These are phyloP conservation scores for Kalanchoe fedtschenkoi DNA, from an alignment of 164 flowering plant genomes.

Conservation along the genomic window DNA sequence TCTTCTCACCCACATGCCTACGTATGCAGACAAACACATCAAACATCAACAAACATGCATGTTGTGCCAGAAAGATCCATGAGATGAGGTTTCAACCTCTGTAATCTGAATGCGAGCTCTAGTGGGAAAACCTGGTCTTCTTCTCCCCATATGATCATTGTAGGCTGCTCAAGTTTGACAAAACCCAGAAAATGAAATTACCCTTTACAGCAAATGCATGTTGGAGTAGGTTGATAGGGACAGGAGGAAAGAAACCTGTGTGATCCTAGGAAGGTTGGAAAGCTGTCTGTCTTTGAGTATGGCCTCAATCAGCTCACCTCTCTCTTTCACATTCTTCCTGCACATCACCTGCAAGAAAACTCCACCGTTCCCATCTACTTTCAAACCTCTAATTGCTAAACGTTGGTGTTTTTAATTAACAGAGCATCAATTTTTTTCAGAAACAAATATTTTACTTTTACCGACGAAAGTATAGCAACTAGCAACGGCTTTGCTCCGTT, in stretches of 20 bases:
- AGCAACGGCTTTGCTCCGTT: no score
- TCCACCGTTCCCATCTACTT: background rate
- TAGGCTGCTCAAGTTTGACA: slow-evolving; percentile 14
- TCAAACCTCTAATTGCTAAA: background rate
- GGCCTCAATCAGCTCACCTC: slow-evolving; percentile 23
- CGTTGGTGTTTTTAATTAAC: no score
- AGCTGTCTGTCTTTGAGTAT: slow-evolving; percentile 22
- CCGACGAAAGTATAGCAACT: no score
- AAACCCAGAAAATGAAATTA: background rate
- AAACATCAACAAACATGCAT: background rate
- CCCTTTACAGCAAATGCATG: background rate
- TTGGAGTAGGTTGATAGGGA: background rate
- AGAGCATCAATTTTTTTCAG: background rate
- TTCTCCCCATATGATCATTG: slow-evolving; percentile 40
- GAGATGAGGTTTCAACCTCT: slow-evolving; percentile 16
- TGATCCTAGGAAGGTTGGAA: slow-evolving; percentile 24
- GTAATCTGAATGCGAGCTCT: slow-evolving; percentile 27
- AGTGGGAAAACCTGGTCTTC: slow-evolving; percentile 36
- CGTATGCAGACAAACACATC: background rate
- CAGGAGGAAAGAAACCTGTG: slow-evolving; percentile 17
- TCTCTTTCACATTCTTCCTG: slow-evolving; percentile 19
- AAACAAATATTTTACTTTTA: no score
- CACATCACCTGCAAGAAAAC: slow-evolving; percentile 29
- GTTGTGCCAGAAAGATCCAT: background rate
- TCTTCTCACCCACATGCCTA: slow-evolving; percentile 36